Evolutionary conservation across 1,284 basidiomycete genomes (phyloP).

Genomic region (Mycosarcoma maydis): DNA sequence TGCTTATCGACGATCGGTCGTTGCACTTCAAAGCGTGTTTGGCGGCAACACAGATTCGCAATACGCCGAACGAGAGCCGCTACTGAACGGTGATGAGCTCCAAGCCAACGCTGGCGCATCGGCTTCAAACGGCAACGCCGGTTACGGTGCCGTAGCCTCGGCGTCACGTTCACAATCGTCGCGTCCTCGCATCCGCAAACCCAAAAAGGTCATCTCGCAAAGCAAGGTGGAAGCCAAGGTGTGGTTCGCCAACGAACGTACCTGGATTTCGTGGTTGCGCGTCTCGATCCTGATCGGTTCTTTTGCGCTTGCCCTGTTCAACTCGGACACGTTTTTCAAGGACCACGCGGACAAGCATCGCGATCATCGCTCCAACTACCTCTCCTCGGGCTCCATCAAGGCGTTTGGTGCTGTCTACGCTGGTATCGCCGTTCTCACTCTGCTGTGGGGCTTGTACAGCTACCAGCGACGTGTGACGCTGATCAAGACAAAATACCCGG

Average conservation of each 20-base stretch:
- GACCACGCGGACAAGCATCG: slow-evolving; percentile 42
- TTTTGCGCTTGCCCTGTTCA: slow-evolving; percentile 86
- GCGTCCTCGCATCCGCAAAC: slow-evolving; percentile 67
- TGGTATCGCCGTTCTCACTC: slow-evolving; percentile 70
- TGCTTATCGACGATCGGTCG: slow-evolving; percentile 54
- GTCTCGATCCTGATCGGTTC: slow-evolving; percentile 85
- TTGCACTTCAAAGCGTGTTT: slow-evolving; percentile 53
- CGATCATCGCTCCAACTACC: slow-evolving; percentile 27
- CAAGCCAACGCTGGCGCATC: slow-evolving; percentile 5
- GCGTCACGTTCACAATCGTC: slow-evolving; percentile 9
- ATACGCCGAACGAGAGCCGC: slow-evolving; percentile 52
- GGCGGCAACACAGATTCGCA: slow-evolving; percentile 37
- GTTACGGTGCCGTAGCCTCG: slow-evolving; percentile 38
- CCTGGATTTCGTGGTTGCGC: slow-evolving; percentile 91
- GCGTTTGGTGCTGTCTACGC: slow-evolving; percentile 88
- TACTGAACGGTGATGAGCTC: slow-evolving; percentile 25
- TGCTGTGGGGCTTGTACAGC: slow-evolving; percentile 82
- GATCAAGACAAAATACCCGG: slow-evolving; percentile 89
- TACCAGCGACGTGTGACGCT: slow-evolving; percentile 90
- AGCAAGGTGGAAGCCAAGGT: slow-evolving; percentile 66
- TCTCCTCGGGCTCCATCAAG: slow-evolving; percentile 71
- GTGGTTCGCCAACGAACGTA: slow-evolving; percentile 67
- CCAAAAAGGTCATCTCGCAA: slow-evolving; percentile 68
- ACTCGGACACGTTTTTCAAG: slow-evolving; percentile 73
- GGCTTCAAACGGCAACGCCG: slow-evolving; percentile 11